These are phyloP conservation scores for Leccinum ochraceum DNA, from an alignment of 768 basidiomycete species.

Conservation along the genomic window DNA sequence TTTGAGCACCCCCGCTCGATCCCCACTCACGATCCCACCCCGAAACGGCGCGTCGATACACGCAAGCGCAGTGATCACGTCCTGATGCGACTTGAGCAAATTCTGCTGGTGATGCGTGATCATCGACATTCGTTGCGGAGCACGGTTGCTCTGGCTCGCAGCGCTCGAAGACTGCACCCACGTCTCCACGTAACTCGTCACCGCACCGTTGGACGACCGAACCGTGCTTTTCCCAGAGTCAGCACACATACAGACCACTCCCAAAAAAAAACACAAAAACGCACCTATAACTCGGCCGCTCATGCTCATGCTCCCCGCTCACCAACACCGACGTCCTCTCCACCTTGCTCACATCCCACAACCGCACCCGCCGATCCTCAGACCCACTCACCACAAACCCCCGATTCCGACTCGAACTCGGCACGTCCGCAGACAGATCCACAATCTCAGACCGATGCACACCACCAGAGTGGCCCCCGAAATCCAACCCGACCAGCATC, in stretches of 20 bases:
- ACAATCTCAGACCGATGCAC: slow-evolving; percentile 53
- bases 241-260: background rate
- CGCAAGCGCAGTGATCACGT: slow-evolving; percentile 81
- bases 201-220: slow-evolving; percentile 40
- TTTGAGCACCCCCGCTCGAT: slow-evolving; percentile 86
- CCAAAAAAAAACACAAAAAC: slow-evolving; percentile 1
- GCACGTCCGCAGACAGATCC: slow-evolving; percentile 42
- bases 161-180: slow-evolving; percentile 50
- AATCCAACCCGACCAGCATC: slow-evolving; percentile 71
- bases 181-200: slow-evolving; percentile 61
- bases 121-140: slow-evolving; percentile 73
- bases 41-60: slow-evolving; percentile 93
- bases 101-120: slow-evolving; percentile 84
- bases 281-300: slow-evolving; percentile 78
- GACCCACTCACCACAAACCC: slow-evolving; percentile 89
- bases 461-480: slow-evolving; percentile 62
- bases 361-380: slow-evolving; percentile 81
- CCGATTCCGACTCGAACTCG: slow-evolving; percentile 42
- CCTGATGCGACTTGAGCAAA: slow-evolving; percentile 84
- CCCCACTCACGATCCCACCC: slow-evolving; percentile 90
- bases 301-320: slow-evolving; percentile 72
- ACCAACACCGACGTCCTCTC: slow-evolving; percentile 79
- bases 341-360: slow-evolving; percentile 82
- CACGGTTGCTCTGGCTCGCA: slow-evolving; percentile 57
- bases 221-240: slow-evolving; percentile 27